A percentile compares a stretch with the other conserved stretches of the same genome.
phyloP scores from a whole-genome alignment of 129 eudicot genomes.

The Flaveria ramosissima region DNA sequence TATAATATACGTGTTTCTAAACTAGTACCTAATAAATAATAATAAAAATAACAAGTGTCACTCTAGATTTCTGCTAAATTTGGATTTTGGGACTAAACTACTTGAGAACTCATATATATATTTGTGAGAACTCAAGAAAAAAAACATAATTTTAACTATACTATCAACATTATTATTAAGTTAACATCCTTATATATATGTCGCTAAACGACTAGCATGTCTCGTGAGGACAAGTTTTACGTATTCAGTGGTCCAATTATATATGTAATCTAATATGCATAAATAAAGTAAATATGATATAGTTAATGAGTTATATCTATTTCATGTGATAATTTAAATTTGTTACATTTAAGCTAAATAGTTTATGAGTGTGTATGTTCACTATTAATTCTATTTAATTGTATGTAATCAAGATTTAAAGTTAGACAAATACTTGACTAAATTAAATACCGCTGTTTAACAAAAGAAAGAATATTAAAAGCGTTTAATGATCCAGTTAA shows the following conservation, averaged over 20 bases:
- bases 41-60: too few relatives aligned
- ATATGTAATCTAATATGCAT: not conserved
- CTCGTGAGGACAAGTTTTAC: not conserved
- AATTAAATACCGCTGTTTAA: not conserved
- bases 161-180: too few relatives aligned
- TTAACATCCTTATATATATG: too few relatives aligned
- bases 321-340: not conserved
- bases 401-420: not conserved
- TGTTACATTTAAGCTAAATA: not conserved
- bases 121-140: too few relatives aligned
- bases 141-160: too few relatives aligned
- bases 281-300: not conserved
- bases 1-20: too few relatives aligned
- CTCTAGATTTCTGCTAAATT: too few relatives aligned
- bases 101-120: too few relatives aligned
- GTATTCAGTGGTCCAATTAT: not conserved
- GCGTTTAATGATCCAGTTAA: too few relatives aligned
- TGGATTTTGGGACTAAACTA: too few relatives aligned
- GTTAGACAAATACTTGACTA: not conserved
- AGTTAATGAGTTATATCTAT: not conserved
- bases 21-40: too few relatives aligned
- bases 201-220: too few relatives aligned
- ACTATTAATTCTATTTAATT: not conserved
- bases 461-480: not conserved
- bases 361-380: not conserved